Evolutionary conservation across 2,329 filamentous ascomycete genomes (phyloP).

Genomic region (Escovopsis weberi): DNA sequence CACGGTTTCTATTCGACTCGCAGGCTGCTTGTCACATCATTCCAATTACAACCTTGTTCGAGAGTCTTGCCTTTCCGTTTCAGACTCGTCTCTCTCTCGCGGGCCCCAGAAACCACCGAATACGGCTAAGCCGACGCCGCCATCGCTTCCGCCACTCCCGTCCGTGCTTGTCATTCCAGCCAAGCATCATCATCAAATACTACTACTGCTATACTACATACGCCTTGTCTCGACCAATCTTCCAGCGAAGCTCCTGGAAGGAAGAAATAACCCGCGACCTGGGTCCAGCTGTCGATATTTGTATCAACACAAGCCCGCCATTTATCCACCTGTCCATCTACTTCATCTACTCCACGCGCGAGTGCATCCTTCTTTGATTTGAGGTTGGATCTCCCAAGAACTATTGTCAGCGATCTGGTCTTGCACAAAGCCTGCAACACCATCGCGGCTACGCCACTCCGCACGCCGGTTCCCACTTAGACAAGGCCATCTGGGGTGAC

Average conservation of each 20-base stretch:
- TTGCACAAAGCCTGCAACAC: background rate
- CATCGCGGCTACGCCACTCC: background rate
- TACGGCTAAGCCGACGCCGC: slow-evolving; percentile 3
- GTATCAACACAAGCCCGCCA: background rate
- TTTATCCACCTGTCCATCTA: background rate
- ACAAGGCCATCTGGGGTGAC: background rate
- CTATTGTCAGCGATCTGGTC: background rate
- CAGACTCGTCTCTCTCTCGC: background rate
- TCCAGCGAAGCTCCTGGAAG: background rate
- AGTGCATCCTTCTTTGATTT: background rate
- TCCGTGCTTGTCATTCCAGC: slow-evolving; percentile 3
- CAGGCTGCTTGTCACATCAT: background rate
- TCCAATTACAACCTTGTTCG: background rate
- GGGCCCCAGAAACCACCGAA: slow-evolving; percentile 1
- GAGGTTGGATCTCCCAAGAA: background rate
- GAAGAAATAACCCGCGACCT: background rate
- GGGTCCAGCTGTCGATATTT: background rate
- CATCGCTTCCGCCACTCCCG: slow-evolving; percentile 4
- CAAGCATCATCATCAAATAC: slow-evolving; percentile 1
- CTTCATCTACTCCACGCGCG: background rate
- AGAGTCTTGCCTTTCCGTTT: background rate
- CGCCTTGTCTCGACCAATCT: background rate
- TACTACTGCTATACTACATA: background rate
- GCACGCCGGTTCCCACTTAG: background rate
- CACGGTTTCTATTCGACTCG: no score